These are phyloP conservation scores for Acacia concinna DNA, from an alignment of 331 rosid genomes.

Conservation along the genomic window DNA sequence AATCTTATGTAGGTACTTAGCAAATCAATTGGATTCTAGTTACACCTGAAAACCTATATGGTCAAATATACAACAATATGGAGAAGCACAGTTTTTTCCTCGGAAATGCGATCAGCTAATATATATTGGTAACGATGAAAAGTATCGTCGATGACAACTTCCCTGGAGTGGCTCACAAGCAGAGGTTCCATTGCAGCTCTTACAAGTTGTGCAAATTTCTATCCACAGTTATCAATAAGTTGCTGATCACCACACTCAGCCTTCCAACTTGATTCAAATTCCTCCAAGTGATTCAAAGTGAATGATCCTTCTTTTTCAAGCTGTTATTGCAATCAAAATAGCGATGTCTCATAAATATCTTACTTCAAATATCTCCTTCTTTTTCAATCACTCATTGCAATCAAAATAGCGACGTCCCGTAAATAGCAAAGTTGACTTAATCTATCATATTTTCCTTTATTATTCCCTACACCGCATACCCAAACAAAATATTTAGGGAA, in stretches of 20 bases:
- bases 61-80: too few species aligned
- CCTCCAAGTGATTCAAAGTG: background rate
- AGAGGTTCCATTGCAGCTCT: conserved; percentile 53
- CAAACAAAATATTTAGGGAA: too few species aligned
- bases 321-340: background rate
- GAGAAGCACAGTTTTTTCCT: conserved; percentile 40
- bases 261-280: background rate
- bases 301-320: background rate
- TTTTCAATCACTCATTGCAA: too few species aligned
- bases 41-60: too few species aligned
- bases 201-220: conserved; percentile 41
- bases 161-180: conserved; percentile 41
- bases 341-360: too few species aligned
- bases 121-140: conserved; percentile 34
- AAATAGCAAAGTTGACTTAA: too few species aligned
- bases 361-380: too few species aligned
- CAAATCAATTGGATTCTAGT: too few species aligned
- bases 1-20: too few species aligned
- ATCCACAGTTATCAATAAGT: background rate
- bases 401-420: too few species aligned
- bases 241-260: background rate
- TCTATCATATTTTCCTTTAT: too few species aligned
- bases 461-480: too few species aligned
- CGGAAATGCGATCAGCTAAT: conserved; percentile 33
- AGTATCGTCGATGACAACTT: conserved; percentile 43